These are phyloP conservation scores for Ascochyta pisi DNA, from an alignment of 2,329 filamentous ascomycete genomes.

Conservation along the genomic window DNA sequence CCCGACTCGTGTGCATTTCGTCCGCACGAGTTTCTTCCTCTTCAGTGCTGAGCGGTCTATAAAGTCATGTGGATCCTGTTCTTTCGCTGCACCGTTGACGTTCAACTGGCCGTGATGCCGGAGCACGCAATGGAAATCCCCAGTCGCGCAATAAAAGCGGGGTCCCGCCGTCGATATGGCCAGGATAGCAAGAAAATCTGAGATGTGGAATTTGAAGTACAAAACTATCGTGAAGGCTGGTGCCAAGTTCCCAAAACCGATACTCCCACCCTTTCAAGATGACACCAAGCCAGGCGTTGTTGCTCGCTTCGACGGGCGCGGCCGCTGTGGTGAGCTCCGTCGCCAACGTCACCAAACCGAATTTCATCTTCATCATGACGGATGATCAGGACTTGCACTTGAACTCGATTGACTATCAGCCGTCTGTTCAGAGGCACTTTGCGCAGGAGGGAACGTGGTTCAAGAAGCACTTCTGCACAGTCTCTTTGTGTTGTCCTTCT, in stretches of 20 bases:
- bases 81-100: not conserved
- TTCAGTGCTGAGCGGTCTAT: not conserved
- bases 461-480: slow-evolving; percentile 69
- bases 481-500: slow-evolving; percentile 71
- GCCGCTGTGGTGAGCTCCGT: not conserved
- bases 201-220: not conserved
- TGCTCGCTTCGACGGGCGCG: slow-evolving; percentile 12
- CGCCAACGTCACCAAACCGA: slow-evolving; percentile 42
- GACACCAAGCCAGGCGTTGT: slow-evolving; percentile 15
- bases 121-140: slow-evolving; percentile 9
- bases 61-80: not conserved
- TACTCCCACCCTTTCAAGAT: not conserved
- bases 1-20: not conserved
- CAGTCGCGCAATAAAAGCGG: slow-evolving; percentile 16
- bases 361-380: slow-evolving; percentile 71
- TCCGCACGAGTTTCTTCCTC: not conserved
- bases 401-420: slow-evolving; percentile 68
- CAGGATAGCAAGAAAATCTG: not conserved
- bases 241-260: not conserved
- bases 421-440: slow-evolving; percentile 63
- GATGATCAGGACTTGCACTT: slow-evolving; percentile 72
- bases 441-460: slow-evolving; percentile 66
- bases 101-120: not conserved
- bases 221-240: not conserved
- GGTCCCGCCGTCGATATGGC: not conserved